Evolutionary conservation across 2,329 filamentous ascomycete species (phyloP).

Genomic region (Monilinia fructigena): DNA sequence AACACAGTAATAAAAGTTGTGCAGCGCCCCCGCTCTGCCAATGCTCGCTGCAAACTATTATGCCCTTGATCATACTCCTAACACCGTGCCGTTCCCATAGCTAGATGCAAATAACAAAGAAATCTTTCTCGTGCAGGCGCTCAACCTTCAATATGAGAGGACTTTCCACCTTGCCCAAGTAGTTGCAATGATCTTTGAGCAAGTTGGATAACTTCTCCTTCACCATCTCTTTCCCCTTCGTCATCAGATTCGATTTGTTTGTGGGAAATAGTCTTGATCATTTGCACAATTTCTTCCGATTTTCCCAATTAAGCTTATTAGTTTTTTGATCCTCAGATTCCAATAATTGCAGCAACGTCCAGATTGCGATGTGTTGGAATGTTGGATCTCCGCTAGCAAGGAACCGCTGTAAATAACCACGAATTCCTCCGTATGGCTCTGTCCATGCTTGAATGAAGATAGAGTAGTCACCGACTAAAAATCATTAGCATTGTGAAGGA

Average conservation of each 20-base stretch:
- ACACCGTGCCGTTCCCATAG: conserved; percentile 40
- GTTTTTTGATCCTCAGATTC: conserved; percentile 88
- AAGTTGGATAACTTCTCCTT: conserved; percentile 88
- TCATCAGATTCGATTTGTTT: conserved; percentile 85
- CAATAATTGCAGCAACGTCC: conserved; percentile 92
- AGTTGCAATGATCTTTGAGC: conserved; percentile 88
- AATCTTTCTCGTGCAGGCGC: conserved; percentile 33
- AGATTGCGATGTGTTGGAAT: conserved; percentile 98
- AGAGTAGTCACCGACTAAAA: conserved; percentile 89
- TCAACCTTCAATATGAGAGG: conserved; percentile 75
- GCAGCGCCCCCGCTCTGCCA: conserved; percentile 36
- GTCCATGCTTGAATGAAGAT: conserved; percentile 95
- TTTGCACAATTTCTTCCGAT: conserved; percentile 85
- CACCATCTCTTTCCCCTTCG: conserved; percentile 83
- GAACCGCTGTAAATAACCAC: conserved; percentile 92
- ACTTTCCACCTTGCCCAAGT: conserved; percentile 74
- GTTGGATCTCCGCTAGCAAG: conserved; percentile 91
- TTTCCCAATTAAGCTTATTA: conserved; percentile 90
- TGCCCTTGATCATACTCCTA: conserved; percentile 39
- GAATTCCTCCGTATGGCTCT: conserved; percentile 88
- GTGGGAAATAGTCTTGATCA: conserved; percentile 89
- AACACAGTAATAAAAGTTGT: conserved; percentile 27
- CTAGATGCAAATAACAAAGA: conserved; percentile 40
- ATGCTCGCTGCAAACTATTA: conserved; percentile 41
- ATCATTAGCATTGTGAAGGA: conserved; percentile 36